A percentile compares a stretch with the other conserved stretches of the same genome.
phyloP scores from a whole-genome alignment of 805 yeast genomes.

The Candida manassasensis region DNA sequence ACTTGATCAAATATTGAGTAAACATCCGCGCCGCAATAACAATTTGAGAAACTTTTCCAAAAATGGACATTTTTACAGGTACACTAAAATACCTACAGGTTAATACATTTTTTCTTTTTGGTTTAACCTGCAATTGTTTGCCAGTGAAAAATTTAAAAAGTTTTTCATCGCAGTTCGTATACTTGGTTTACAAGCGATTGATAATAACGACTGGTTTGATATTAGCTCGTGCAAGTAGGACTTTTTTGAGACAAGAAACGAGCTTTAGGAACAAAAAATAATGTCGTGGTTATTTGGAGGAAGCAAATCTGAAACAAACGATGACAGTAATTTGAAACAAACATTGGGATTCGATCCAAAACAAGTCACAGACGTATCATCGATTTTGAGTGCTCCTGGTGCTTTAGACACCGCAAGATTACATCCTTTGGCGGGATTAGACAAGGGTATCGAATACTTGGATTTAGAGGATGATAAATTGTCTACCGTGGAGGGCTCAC shows the following conservation, averaged over 20 bases:
- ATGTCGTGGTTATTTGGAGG: slow-evolving; percentile 53
- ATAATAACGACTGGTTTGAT: too few relatives aligned
- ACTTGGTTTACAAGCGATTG: too few relatives aligned
- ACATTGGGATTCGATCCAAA: slow-evolving; percentile 62
- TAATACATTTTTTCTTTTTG: too few relatives aligned
- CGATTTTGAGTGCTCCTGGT: slow-evolving; percentile 56
- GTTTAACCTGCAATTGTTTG: neutral
- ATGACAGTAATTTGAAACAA: slow-evolving; percentile 19
- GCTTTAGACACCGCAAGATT: slow-evolving; percentile 58
- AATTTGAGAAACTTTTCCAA: too few relatives aligned
- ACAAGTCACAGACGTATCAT: slow-evolving; percentile 58
- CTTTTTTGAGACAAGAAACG: too few relatives aligned
- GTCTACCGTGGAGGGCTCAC: slow-evolving; percentile 76
- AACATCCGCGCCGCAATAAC: too few relatives aligned
- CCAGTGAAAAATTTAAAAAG: slow-evolving; percentile 2
- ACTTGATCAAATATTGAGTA: too few relatives aligned
- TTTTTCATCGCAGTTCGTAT: neutral
- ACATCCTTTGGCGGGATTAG: slow-evolving; percentile 92
- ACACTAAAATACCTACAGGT: too few relatives aligned
- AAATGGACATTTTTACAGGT: too few relatives aligned
- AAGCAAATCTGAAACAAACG: slow-evolving; percentile 11
- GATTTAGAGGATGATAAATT: slow-evolving; percentile 81
- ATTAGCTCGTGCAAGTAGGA: too few relatives aligned
- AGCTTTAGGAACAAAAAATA: too few relatives aligned
- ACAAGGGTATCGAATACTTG: slow-evolving; percentile 81